Base-by-base conservation (phyloP, 75 land plant species). In the Larix kaempferi region DNA sequence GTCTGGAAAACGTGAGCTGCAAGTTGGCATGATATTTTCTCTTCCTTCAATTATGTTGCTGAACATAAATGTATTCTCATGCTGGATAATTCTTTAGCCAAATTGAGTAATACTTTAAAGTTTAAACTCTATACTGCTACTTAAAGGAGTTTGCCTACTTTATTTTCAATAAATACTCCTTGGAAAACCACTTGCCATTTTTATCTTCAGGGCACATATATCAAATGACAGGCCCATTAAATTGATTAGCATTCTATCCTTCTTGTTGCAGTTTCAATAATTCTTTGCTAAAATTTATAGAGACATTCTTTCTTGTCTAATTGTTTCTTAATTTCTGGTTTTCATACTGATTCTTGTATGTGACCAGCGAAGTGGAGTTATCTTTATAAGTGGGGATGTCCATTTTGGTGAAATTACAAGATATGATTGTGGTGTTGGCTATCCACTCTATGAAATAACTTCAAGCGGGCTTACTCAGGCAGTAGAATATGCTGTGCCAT, bases 371-470 rank as follows among this genome's bases (percentile, higher is more conserved):
- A 80, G 86, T 83, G 98, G 96, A 16, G 85, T 95, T 49, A 63
- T 95, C 56, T 95, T 95, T 83, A 89, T 95, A 64, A 95, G 98
- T 82, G 98, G 98, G 12, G 98, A 95, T 82, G 89, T 95, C 62
- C 98, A 95, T 80, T 95, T 91, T 81, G 88, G 89, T 79, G 96
- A 95, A 77, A 92, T 95, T 75, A 66, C 87, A 59, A 85, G 96
- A 27, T 86, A 81, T 84, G 98, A 95, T 67, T 93, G 98, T 86
- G 98, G 84, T 35, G 62, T 74, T 44, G 80, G 77, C 21, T 95
- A 93, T 80, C 92, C 94, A 33, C 61, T 93, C 23, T 93, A 91
- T 86, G 98, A 95, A 25, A 78, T 93, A 33, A 95, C 98, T 16
- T 84, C 98, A 14, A 95, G 98, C 82, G 98, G 98, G 19, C 83